These are phyloP conservation scores for Camelina laxa DNA, from an alignment of 345 rosid species.

Conservation along the genomic window DNA sequence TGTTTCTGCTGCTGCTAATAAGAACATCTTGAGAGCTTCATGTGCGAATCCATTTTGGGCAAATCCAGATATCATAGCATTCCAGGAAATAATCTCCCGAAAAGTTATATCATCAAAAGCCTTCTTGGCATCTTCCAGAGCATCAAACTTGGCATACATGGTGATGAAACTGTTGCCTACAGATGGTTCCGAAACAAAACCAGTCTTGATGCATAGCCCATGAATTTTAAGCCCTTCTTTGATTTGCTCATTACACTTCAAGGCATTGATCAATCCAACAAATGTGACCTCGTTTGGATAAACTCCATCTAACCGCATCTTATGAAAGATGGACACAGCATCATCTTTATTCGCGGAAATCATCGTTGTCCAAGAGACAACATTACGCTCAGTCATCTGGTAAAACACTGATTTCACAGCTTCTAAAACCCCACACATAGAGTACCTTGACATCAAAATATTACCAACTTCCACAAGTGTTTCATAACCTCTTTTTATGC, in stretches of 20 bases:
- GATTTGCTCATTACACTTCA: conserved; percentile 50
- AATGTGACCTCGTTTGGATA: conserved; percentile 82
- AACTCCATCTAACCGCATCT: conserved; percentile 73
- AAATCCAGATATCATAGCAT: conserved; percentile 84
- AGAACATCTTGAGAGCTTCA: conserved; percentile 61
- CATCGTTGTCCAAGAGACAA: conserved; percentile 88
- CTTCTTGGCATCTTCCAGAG: conserved; percentile 58
- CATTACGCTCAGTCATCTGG: conserved; percentile 67
- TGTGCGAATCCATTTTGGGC: conserved; percentile 65
- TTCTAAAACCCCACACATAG: conserved; percentile 60
- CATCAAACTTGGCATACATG: conserved; percentile 80
- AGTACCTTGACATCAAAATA: conserved; percentile 75
- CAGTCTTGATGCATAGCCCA: conserved; percentile 61
- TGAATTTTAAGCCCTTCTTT: conserved; percentile 66
- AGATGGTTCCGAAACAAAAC: conserved; percentile 56
- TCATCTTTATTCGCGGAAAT: conserved; percentile 61
- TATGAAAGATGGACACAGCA: conserved; percentile 59
- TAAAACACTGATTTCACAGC: conserved; percentile 62
- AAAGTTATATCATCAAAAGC: conserved; percentile 60
- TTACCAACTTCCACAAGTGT: conserved; percentile 68
- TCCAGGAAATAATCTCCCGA: conserved; percentile 74
- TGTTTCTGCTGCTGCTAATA: conserved; percentile 50
- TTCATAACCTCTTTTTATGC: conserved; percentile 66
- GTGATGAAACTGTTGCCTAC: conserved; percentile 78
- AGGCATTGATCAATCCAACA: conserved; percentile 65